Conservation (phyloP, 768 basidiomycete species). For the Glaciozyma antarctica region DNA sequence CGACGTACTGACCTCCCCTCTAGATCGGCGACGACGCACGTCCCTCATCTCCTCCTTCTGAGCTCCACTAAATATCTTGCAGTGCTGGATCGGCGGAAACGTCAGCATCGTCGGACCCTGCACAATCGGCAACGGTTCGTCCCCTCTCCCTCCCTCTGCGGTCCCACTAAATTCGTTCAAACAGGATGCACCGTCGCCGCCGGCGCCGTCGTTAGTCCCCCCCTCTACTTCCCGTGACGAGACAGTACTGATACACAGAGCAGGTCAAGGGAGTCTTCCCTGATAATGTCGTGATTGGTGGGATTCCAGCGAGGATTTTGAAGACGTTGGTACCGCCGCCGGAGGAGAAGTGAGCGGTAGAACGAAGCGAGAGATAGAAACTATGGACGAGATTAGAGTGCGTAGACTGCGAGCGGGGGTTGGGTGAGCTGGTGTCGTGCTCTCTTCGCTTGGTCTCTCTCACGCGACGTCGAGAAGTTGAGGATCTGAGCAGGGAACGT, state of each 20-base stretch:
- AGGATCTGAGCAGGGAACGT: too few species aligned
- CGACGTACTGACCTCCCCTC: neutral
- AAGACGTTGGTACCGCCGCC: conserved; percentile 3
- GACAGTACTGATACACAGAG: neutral
- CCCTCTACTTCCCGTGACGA: neutral
- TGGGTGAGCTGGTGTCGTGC: too few species aligned
- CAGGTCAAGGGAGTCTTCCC: conserved; percentile 26
- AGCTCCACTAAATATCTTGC: neutral
- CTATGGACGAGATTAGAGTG: too few species aligned
- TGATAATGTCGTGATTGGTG: conserved; percentile 30
- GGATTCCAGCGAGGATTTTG: conserved; percentile 22
- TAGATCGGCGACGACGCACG: conserved; percentile 9
- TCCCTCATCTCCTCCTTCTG: too few species aligned
- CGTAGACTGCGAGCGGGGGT: too few species aligned
- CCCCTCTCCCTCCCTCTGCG: too few species aligned
- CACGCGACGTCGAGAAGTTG: too few species aligned
- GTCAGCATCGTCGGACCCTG: conserved; percentile 21
- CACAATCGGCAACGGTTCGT: conserved; percentile 17
- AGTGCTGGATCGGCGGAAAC: conserved; percentile 24
- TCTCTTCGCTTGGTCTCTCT: too few species aligned
- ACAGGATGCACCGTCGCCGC: conserved; percentile 22
- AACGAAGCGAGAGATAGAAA: too few species aligned
- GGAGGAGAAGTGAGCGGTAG: too few species aligned
- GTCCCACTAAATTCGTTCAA: too few species aligned
- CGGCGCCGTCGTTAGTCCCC: conserved; percentile 19